Percentiles rank a stretch among this genome's conserved stretches.
Conservation (phyloP, 1,284 basidiomycete species). For the Microbotryum lychnidis-dioicae region DNA sequence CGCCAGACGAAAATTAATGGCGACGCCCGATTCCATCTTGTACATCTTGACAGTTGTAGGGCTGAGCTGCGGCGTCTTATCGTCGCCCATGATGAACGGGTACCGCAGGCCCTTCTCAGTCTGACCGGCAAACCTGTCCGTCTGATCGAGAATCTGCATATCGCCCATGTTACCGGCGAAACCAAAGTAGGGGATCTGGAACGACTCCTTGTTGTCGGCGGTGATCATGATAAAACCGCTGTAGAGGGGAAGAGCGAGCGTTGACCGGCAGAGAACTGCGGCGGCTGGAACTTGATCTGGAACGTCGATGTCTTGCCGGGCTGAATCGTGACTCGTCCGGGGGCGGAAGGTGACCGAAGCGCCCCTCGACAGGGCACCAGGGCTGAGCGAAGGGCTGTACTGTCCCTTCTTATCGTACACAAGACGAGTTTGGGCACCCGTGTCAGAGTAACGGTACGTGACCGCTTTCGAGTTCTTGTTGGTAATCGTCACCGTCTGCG, state of each 20-base stretch:
- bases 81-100: too few species aligned
- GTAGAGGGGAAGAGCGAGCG: slow-evolving; percentile 26
- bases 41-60: too few species aligned
- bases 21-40: too few species aligned
- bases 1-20: too few species aligned
- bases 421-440: background rate
- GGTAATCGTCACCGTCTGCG: slow-evolving; percentile 42
- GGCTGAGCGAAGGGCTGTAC: background rate
- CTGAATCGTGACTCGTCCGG: slow-evolving; percentile 1
- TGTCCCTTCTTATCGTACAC: background rate
- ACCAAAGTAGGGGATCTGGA: slow-evolving; percentile 29
- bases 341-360: background rate
- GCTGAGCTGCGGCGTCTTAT: too few species aligned
- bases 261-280: background rate
- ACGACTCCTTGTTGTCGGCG: background rate
- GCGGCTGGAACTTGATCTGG: slow-evolving; percentile 9
- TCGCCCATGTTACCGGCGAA: slow-evolving; percentile 19
- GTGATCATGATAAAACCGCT: slow-evolving; percentile 24
- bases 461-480: slow-evolving; percentile 16
- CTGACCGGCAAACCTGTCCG: too few species aligned
- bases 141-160: slow-evolving; percentile 10
- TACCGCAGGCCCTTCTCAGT: too few species aligned
- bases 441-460: slow-evolving; percentile 4
- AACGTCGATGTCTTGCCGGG: slow-evolving; percentile 5
- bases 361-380: too few species aligned